Evolutionary conservation across 1,284 basidiomycete genomes (phyloP), one percentile per base, ranked within the genome.

Genomic region (Cryptococcus sp.): DNA sequence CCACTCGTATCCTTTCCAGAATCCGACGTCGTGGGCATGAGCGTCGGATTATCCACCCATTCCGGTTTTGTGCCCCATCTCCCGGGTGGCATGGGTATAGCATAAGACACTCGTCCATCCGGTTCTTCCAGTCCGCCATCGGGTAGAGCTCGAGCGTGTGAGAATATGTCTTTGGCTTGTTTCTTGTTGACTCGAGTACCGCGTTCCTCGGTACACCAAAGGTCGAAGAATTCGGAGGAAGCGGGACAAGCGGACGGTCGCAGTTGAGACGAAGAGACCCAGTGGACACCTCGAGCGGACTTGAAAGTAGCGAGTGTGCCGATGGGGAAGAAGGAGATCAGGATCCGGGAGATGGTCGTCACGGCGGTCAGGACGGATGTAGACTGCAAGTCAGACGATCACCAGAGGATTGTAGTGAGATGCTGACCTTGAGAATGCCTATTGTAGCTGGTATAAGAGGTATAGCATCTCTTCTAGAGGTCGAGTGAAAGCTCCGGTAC

Each of bases 351-450:
- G 37, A 73, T 45, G 5, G 62, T 59, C 2, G 69, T 71, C 12
- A 62, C 59, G 12, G 56, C 37, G 0, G 69, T 59, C n/a, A 72
- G 53, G 10, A 69, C 24, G 5, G 75, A 72, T 2, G 79, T 78
- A 5, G 77, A 73, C 80, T 82, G 46, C 32, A 24, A 41, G 45
- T 45, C 18, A 50, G 42, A n/a, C n/a, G n/a, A n/a, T n/a, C n/a
- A n/a, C n/a, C n/a, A n/a, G n/a, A n/a, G n/a, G n/a, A n/a, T n/a
- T n/a, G n/a, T n/a, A n/a, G n/a, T n/a, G n/a, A n/a, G n/a, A n/a
- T n/a, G n/a, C n/a, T 47, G 41, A 72, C 72, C 54, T 74, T 74
- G 22, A 74, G 46, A 1, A 74, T 44, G 2, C 59, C 66, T 3
- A 65, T 51, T 1, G 60, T 47, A 2, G 62, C 69, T 4, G 70